These are phyloP conservation scores for Pharus latifolius DNA, from an alignment of 176 grass and related monocot genomes.

Conservation along the genomic window DNA sequence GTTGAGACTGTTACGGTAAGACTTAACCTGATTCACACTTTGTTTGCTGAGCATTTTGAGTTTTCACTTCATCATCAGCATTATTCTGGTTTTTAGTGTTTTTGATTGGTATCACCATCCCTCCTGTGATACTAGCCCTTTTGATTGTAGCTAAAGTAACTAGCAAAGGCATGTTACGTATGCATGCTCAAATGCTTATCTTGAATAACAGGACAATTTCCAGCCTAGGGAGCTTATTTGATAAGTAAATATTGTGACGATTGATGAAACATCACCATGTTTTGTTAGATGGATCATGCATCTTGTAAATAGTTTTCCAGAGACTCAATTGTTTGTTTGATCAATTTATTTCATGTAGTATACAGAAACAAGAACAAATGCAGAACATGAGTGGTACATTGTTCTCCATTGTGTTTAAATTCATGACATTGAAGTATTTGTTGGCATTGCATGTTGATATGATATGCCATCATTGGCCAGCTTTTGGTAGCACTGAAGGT, in stretches of 20 bases:
- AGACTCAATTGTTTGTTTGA: neutral
- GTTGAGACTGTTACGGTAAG: conserved; percentile 90
- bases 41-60: neutral
- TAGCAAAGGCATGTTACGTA: neutral
- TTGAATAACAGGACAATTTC: neutral
- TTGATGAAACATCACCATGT: neutral
- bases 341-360: neutral
- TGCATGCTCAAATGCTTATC: neutral
- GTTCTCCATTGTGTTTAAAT: conserved; percentile 1
- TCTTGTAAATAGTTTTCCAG: neutral
- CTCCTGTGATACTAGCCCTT: too few relatives aligned
- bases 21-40: neutral
- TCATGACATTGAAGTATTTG: neutral
- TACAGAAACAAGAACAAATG: neutral
- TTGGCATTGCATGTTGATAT: neutral
- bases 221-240: neutral
- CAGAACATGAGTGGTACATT: neutral
- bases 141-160: too few relatives aligned
- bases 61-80: too few relatives aligned
- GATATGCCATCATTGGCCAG: conserved; percentile 14
- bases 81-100: too few relatives aligned
- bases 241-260: neutral
- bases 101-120: too few relatives aligned
- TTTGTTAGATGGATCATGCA: neutral
- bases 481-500: conserved; percentile 91